These are phyloP conservation scores for Acarospora socialis DNA, from an alignment of 2,329 filamentous ascomycete species.

Conservation along the genomic window DNA sequence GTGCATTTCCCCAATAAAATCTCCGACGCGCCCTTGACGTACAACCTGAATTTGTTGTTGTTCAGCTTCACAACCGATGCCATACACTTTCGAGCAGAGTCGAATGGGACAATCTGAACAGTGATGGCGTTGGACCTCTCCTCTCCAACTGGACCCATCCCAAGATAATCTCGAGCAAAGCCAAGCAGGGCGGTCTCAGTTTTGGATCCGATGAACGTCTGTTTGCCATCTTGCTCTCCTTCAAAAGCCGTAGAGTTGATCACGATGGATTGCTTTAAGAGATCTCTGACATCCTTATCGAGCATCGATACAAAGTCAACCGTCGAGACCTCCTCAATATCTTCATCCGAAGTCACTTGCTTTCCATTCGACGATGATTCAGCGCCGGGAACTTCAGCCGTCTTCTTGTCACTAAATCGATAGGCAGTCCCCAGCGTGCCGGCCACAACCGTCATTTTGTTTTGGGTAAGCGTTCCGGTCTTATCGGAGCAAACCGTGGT, in stretches of 20 bases:
- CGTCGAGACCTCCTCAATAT: slow-evolving; percentile 34
- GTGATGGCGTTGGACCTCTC: slow-evolving; percentile 49
- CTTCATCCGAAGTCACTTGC: slow-evolving; percentile 22
- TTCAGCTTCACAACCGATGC: slow-evolving; percentile 45
- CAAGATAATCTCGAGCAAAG: slow-evolving; percentile 52
- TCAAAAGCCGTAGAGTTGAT: slow-evolving; percentile 60
- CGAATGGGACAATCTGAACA: slow-evolving; percentile 41
- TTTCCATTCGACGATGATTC: slow-evolving; percentile 17
- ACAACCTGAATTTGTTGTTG: slow-evolving; percentile 42
- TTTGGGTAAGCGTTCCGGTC: slow-evolving; percentile 50
- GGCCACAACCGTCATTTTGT: slow-evolving; percentile 47
- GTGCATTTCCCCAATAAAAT: slow-evolving; percentile 33
- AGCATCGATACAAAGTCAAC: slow-evolving; percentile 41
- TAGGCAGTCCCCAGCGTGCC: slow-evolving; percentile 38
- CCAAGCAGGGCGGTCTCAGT: slow-evolving; percentile 62
- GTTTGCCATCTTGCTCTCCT: slow-evolving; percentile 44
- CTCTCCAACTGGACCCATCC: slow-evolving; percentile 45
- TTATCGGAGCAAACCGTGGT: slow-evolving; percentile 53
- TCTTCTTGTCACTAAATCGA: slow-evolving; percentile 29
- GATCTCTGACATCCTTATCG: slow-evolving; percentile 36
- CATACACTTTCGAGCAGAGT: slow-evolving; percentile 56
- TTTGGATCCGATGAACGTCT: slow-evolving; percentile 58
- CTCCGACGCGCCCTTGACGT: slow-evolving; percentile 40
- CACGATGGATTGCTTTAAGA: slow-evolving; percentile 50
- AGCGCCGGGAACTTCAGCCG: slow-evolving; percentile 15